phyloP scores from a whole-genome alignment of 176 grass and related monocot species.

The Eleusine coracana region DNA sequence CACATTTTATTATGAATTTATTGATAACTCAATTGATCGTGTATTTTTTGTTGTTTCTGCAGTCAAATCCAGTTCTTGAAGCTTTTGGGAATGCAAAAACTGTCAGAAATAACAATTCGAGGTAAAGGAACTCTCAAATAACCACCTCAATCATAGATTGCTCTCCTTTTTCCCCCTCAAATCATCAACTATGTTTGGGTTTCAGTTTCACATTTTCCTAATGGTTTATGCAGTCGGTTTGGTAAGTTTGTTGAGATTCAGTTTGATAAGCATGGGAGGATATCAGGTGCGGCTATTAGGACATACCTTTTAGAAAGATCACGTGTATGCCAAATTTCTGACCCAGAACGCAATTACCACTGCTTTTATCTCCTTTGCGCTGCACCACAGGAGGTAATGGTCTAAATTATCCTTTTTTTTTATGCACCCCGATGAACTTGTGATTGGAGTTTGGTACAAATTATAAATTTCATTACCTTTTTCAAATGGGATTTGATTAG shows the following conservation, averaged over 20 bases:
- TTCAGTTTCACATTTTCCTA: slow-evolving; percentile 29
- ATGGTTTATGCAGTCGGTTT: slow-evolving; percentile 82
- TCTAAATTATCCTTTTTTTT: slow-evolving; percentile 38
- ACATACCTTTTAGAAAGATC: slow-evolving; percentile 98
- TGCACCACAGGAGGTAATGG: slow-evolving; percentile 82
- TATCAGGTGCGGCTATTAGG: slow-evolving; percentile 97
- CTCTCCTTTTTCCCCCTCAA: slow-evolving; percentile 19
- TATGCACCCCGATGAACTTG: slow-evolving; percentile 14
- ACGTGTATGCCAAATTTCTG: slow-evolving; percentile 93
- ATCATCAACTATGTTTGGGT: slow-evolving; percentile 31
- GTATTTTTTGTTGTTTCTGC: slow-evolving; percentile 51
- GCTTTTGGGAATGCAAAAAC: slow-evolving; percentile 99
- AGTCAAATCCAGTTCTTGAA: slow-evolving; percentile 99
- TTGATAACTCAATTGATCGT: slow-evolving; percentile 33
- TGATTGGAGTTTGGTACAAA: slow-evolving; percentile 36
- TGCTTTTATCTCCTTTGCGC: slow-evolving; percentile 99
- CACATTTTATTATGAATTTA: slow-evolving; percentile 24
- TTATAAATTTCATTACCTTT: slow-evolving; percentile 21
- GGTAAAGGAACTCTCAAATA: slow-evolving; percentile 49
- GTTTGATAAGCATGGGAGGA: slow-evolving; percentile 94
- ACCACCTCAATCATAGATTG: slow-evolving; percentile 21
- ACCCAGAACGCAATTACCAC: slow-evolving; percentile 98
- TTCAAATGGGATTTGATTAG: slow-evolving; percentile 16
- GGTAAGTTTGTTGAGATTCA: slow-evolving; percentile 99
- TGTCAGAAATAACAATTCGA: slow-evolving; percentile 98